A percentile compares a stretch with the other conserved stretches of the same genome.
These are phyloP conservation scores for Capsicum baccatum DNA, from an alignment of 257 asterid genomes.

Conservation along the genomic window DNA sequence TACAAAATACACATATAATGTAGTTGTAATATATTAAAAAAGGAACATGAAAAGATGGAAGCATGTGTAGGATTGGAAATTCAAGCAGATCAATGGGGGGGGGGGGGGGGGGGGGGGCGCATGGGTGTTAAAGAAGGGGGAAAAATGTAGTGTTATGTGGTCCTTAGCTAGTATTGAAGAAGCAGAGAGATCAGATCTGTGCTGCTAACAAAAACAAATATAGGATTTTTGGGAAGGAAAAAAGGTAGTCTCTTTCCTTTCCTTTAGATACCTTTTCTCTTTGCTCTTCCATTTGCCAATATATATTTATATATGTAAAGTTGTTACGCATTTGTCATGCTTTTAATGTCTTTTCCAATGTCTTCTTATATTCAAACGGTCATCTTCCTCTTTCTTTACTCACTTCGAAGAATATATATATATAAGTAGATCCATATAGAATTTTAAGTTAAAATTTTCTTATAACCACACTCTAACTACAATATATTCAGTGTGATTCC, in stretches of 20 bases:
- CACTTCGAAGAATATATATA: neutral
- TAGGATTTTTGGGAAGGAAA: slow-evolving; percentile 30
- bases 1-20: neutral
- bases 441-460: too few species aligned
- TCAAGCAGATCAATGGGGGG: neutral
- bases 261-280: neutral
- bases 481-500: too few species aligned
- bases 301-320: slow-evolving; percentile 1
- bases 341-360: slow-evolving; percentile 44
- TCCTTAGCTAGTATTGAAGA: slow-evolving; percentile 18
- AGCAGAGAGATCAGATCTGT: neutral
- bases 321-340: slow-evolving; percentile 2
- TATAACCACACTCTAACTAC: too few species aligned
- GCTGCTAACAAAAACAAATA: slow-evolving; percentile 17
- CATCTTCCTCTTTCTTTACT: slow-evolving; percentile 24
- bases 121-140: neutral
- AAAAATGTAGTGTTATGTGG: neutral
- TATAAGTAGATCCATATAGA: too few species aligned
- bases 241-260: neutral
- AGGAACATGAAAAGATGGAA: slow-evolving; percentile 19
- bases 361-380: slow-evolving; percentile 28
- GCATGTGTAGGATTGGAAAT: slow-evolving; percentile 11
- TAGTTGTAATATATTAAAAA: neutral
- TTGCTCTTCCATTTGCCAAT: neutral
- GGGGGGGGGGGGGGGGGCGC: too few species aligned